These are phyloP conservation scores for Bacterosira constricta DNA, from an alignment of 108 stramenopile genomes.

Conservation along the genomic window DNA sequence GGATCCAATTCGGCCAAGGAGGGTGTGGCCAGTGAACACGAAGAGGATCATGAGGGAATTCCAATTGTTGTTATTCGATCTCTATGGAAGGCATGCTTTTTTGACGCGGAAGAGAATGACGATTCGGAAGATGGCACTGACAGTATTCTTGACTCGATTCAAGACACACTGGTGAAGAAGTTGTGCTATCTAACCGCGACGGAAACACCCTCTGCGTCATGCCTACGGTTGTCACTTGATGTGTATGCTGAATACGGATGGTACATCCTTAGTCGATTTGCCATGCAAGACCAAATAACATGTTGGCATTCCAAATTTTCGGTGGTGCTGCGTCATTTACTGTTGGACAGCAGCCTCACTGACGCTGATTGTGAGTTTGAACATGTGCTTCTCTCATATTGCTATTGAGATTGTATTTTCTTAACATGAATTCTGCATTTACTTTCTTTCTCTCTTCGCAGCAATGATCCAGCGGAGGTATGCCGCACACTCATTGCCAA, in stretches of 20 bases:
- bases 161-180: slow-evolving; percentile 34
- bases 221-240: slow-evolving; percentile 28
- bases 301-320: slow-evolving; percentile 41
- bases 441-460: background rate
- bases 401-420: too few species aligned
- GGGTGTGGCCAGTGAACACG: background rate
- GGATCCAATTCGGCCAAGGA: background rate
- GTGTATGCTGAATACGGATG: slow-evolving; percentile 38
- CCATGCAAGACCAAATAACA: slow-evolving; percentile 9
- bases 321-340: slow-evolving; percentile 5
- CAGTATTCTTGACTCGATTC: slow-evolving; percentile 22
- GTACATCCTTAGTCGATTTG: slow-evolving; percentile 27
- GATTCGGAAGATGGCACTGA: slow-evolving; percentile 8
- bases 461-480: slow-evolving; percentile 22
- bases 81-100: slow-evolving; percentile 37
- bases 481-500: slow-evolving; percentile 34
- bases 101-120: slow-evolving; percentile 2
- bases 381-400: background rate
- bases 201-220: slow-evolving; percentile 15
- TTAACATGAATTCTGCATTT: background rate
- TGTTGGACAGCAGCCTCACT: slow-evolving; percentile 13
- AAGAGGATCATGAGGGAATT: slow-evolving; percentile 10
- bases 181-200: slow-evolving; percentile 25
- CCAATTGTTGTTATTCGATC: slow-evolving; percentile 32
- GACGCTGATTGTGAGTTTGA: slow-evolving; percentile 26